phyloP scores from a whole-genome alignment of 805 yeast species.

The Cyberlindnera lachancei region DNA sequence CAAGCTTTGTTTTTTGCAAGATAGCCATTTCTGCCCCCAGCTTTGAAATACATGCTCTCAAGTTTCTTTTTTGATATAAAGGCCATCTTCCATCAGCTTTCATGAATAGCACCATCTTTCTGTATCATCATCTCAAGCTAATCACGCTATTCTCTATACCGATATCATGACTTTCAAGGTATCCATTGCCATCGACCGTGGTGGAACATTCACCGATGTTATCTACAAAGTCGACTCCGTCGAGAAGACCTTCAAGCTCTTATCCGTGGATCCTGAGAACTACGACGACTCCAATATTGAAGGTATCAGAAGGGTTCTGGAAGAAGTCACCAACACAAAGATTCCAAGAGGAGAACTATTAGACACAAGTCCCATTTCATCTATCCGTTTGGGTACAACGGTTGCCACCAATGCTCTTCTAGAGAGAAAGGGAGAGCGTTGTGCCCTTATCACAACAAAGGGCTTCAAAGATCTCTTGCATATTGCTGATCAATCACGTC shows the following conservation, averaged over 20 bases:
- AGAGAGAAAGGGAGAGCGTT: conserved; percentile 44
- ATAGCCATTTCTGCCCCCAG: too few relatives aligned
- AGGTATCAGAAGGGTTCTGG: conserved; percentile 40
- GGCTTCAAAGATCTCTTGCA: conserved; percentile 43
- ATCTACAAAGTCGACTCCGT: conserved; percentile 8
- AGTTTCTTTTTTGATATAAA: too few relatives aligned
- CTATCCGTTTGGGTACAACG: conserved; percentile 42
- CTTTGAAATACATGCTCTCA: too few relatives aligned
- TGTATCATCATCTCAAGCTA: too few relatives aligned
- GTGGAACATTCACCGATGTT: conserved; percentile 16
- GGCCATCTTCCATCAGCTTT: too few relatives aligned
- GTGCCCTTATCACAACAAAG: conserved; percentile 40
- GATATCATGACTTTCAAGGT: conserved; percentile 12
- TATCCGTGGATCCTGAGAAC: conserved; percentile 40
- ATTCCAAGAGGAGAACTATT: conserved; percentile 29
- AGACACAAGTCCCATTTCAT: conserved; percentile 30
- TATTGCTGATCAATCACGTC: conserved; percentile 49
- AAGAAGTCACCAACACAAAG: conserved; percentile 25
- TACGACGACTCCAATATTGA: conserved; percentile 45
- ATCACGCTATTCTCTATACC: too few relatives aligned
- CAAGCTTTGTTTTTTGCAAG: too few relatives aligned
- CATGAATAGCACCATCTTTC: too few relatives aligned
- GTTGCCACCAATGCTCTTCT: conserved; percentile 48
- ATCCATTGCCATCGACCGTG: conserved; percentile 14
- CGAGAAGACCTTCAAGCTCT: conserved; percentile 31